Conservation (phyloP, 2,329 filamentous ascomycete species). For the Beauveria asiatica region DNA sequence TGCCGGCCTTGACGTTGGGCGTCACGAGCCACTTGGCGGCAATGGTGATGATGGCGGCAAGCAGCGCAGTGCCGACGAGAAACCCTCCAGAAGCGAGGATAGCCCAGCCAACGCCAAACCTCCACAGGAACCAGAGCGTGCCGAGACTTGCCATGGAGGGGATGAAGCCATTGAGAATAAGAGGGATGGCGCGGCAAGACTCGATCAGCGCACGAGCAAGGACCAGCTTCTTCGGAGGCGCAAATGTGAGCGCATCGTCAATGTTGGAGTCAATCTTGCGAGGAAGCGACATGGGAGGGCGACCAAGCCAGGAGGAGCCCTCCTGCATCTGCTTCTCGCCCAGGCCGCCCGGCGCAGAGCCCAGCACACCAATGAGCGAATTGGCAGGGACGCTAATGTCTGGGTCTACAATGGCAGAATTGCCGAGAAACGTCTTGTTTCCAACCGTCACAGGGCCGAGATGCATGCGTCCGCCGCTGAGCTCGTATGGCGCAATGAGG, state of each 20-base stretch:
- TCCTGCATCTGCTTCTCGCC: constrained; percentile 13
- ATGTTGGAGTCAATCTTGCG: constrained; percentile 12
- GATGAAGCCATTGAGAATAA: constrained; percentile 12
- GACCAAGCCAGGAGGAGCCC: constrained; percentile 17
- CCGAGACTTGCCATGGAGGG: not conserved
- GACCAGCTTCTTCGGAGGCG: constrained; percentile 12
- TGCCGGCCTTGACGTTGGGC: constrained; percentile 12
- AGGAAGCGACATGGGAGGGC: constrained; percentile 16
- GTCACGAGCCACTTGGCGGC: constrained; percentile 16
- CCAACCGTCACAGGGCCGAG: constrained; percentile 13
- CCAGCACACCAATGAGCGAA: constrained; percentile 15
- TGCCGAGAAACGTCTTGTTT: constrained; percentile 15
- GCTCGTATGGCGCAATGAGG: constrained; percentile 14
- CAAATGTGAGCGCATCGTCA: constrained; percentile 15
- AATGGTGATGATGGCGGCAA: constrained; percentile 11
- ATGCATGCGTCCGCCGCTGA: constrained; percentile 11
- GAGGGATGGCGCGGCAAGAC: constrained; percentile 13
- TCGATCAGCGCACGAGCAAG: constrained; percentile 14
- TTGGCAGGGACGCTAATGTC: constrained; percentile 13
- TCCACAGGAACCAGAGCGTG: constrained; percentile 11
- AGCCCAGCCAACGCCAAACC: constrained; percentile 12
- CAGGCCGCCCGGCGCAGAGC: constrained; percentile 10
- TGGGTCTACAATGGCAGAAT: constrained; percentile 16
- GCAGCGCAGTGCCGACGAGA: constrained; percentile 5
- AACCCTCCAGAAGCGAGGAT: constrained; percentile 12